Conservation (phyloP, 352 stramenopile species). For the Pythium guiyangense region DNA sequence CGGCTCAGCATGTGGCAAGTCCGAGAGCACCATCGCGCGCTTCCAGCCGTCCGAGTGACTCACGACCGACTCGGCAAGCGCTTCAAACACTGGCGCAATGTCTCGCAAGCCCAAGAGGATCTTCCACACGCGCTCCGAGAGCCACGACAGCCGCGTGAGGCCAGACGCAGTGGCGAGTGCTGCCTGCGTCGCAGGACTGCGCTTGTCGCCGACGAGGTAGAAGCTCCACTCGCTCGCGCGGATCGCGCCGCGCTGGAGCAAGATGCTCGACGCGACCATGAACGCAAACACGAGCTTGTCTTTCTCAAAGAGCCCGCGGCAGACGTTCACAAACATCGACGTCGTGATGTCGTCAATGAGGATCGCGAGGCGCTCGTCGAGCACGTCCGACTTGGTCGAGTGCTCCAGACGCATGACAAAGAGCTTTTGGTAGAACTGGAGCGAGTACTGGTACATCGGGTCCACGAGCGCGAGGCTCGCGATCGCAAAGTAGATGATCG, state of each 20-base stretch:
- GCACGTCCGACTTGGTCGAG: conserved; percentile 72
- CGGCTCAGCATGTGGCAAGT: conserved; percentile 66
- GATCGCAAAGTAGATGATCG: conserved; percentile 94
- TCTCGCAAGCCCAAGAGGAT: conserved; percentile 61
- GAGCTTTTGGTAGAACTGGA: conserved; percentile 93
- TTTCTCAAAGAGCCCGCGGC: conserved; percentile 92
- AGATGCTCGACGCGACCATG: conserved; percentile 89
- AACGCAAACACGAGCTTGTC: conserved; percentile 95
- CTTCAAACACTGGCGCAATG: conserved; percentile 45
- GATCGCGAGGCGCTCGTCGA: conserved; percentile 84
- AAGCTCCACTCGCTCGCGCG: conserved; percentile 78
- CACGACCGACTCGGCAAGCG: conserved; percentile 43
- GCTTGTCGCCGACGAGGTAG: conserved; percentile 87
- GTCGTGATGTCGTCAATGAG: conserved; percentile 90
- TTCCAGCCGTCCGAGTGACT: conserved; percentile 63
- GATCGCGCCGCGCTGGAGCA: conserved; percentile 72
- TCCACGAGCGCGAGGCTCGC: conserved; percentile 90
- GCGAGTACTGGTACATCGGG: conserved; percentile 94
- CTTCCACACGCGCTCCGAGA: conserved; percentile 81
- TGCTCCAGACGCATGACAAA: conserved; percentile 88
- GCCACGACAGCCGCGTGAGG: conserved; percentile 44
- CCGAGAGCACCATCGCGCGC: conserved; percentile 62
- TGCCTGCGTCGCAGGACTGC: conserved; percentile 45
- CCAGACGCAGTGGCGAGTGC: conserved; percentile 26
- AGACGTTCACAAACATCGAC: conserved; percentile 94